A percentile compares a stretch with the other conserved stretches of the same genome.
Conservation (phyloP, 1,139 yeast species). For the Meyerozyma sp. region DNA sequence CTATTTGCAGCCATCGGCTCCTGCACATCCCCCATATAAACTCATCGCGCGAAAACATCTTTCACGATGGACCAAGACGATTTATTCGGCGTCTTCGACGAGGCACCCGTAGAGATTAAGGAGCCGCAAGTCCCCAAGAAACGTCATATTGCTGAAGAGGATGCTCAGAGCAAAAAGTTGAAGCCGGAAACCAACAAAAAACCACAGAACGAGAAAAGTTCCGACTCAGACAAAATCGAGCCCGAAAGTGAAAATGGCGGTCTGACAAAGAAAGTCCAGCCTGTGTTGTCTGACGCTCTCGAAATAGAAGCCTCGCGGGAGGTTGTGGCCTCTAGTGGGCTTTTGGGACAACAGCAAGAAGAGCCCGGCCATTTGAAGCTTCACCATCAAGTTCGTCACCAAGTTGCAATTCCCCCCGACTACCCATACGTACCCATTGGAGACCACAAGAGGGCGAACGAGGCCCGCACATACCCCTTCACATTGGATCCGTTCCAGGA, state of each 20-base stretch:
- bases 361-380: slow-evolving; percentile 55
- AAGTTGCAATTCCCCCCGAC: slow-evolving; percentile 92
- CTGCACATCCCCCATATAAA: background rate
- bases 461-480: slow-evolving; percentile 89
- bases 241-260: slow-evolving; percentile 10
- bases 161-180: slow-evolving; percentile 3
- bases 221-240: slow-evolving; percentile 14
- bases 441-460: slow-evolving; percentile 65
- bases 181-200: slow-evolving; percentile 4
- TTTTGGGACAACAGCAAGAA: slow-evolving; percentile 30
- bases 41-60: slow-evolving; percentile 1
- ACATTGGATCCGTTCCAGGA: slow-evolving; percentile 94
- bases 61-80: slow-evolving; percentile 41
- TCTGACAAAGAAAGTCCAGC: slow-evolving; percentile 30
- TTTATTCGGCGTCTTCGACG: slow-evolving; percentile 65
- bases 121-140: slow-evolving; percentile 1
- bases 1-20: background rate
- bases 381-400: slow-evolving; percentile 93
- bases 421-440: slow-evolving; percentile 85
- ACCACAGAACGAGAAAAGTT: slow-evolving; percentile 11
- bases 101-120: slow-evolving; percentile 29
- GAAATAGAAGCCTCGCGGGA: slow-evolving; percentile 91
- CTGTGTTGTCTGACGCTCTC: slow-evolving; percentile 82
- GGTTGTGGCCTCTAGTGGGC: slow-evolving; percentile 74
- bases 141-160: slow-evolving; percentile 2